Evolutionary conservation across 2,329 filamentous ascomycete species (phyloP).

Genomic region (Biscogniauxia sp.): DNA sequence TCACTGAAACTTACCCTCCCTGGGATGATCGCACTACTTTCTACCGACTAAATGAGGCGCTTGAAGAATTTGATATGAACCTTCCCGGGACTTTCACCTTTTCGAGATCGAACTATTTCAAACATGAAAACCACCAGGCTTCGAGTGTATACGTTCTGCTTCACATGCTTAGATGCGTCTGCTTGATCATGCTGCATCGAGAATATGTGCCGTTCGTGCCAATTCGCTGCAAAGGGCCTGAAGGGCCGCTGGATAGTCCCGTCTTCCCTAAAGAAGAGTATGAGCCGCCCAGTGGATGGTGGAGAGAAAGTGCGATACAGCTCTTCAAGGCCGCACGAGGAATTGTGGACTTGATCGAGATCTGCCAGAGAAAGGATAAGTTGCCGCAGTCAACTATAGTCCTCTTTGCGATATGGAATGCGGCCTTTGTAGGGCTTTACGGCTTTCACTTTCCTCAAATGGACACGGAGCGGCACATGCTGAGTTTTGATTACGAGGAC

Average conservation of each 20-base stretch:
- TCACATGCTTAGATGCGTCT: slow-evolving; percentile 64
- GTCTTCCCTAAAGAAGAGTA: slow-evolving; percentile 48
- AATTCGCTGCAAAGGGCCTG: slow-evolving; percentile 46
- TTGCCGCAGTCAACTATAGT: slow-evolving; percentile 67
- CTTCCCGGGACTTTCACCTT: slow-evolving; percentile 58
- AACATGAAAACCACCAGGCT: slow-evolving; percentile 62
- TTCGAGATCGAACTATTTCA: slow-evolving; percentile 60
- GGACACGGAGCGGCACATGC: slow-evolving; percentile 58
- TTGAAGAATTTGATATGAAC: slow-evolving; percentile 50
- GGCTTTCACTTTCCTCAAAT: slow-evolving; percentile 66
- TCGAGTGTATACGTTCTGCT: slow-evolving; percentile 65
- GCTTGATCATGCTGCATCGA: slow-evolving; percentile 65
- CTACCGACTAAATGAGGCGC: slow-evolving; percentile 47
- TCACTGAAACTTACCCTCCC: slow-evolving; percentile 51
- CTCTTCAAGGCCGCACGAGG: slow-evolving; percentile 62
- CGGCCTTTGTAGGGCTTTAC: slow-evolving; percentile 65
- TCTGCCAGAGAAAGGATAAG: slow-evolving; percentile 57
- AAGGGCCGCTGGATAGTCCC: slow-evolving; percentile 59
- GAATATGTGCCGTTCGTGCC: slow-evolving; percentile 68
- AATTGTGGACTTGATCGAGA: slow-evolving; percentile 63
- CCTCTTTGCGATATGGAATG: slow-evolving; percentile 65
- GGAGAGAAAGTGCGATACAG: slow-evolving; percentile 59
- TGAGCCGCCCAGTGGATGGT: slow-evolving; percentile 53
- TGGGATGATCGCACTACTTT: slow-evolving; percentile 59
- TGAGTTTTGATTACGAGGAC: slow-evolving; percentile 36